Conservation (phyloP, 768 basidiomycete species). For the Podaxis sp. region DNA sequence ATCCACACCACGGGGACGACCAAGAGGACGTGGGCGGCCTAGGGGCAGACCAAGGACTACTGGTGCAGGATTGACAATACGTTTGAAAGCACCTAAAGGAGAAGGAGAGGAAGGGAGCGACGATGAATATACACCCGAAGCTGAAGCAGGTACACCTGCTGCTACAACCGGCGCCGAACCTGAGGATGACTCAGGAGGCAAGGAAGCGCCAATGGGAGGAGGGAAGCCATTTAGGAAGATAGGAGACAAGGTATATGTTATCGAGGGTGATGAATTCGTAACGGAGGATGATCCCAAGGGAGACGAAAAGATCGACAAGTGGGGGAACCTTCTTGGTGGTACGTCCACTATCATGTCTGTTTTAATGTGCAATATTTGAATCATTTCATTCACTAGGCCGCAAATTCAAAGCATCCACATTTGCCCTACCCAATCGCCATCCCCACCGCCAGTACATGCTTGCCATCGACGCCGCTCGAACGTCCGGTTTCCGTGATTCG, state of each 20-base stretch:
- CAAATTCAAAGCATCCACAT: conserved; percentile 85
- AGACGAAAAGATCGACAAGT: conserved; percentile 85
- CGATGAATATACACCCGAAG: conserved; percentile 26
- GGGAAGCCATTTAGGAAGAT: conserved; percentile 75
- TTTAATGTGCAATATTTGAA: conserved; percentile 8
- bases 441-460: conserved; percentile 89
- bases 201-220: conserved; percentile 43
- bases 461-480: conserved; percentile 95
- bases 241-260: conserved; percentile 69
- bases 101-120: conserved; percentile 36
- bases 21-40: conserved; percentile 34
- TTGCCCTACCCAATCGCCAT: conserved; percentile 82
- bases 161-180: conserved; percentile 30
- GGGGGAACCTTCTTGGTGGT: conserved; percentile 87
- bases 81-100: conserved; percentile 32
- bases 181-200: conserved; percentile 36
- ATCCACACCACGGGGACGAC: conserved; percentile 18
- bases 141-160: conserved; percentile 21
- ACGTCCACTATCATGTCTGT: conserved; percentile 23
- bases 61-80: conserved; percentile 28
- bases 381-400: conserved; percentile 51
- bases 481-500: conserved; percentile 94
- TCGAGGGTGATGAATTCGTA: conserved; percentile 88
- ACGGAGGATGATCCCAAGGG: conserved; percentile 84
- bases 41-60: conserved; percentile 20